These are phyloP conservation scores for Penicillium sp. DNA, from an alignment of 2,329 filamentous ascomycete genomes.

Conservation along the genomic window DNA sequence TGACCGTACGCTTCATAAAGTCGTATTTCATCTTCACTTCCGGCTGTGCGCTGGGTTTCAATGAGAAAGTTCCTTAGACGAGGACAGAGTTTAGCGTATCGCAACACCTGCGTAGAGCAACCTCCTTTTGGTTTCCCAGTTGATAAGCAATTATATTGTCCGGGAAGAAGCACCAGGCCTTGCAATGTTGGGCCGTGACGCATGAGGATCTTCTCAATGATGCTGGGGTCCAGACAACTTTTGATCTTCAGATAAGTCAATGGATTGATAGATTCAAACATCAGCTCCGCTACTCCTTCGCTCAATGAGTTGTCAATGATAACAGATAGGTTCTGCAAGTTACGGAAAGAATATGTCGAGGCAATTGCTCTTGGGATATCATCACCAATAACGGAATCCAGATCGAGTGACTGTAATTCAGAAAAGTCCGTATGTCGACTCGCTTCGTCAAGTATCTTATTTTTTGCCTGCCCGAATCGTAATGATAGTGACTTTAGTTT, in stretches of 20 bases:
- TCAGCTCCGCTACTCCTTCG: too few species aligned
- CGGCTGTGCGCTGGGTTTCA: neutral
- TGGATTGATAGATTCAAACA: neutral
- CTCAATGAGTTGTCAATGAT: too few species aligned
- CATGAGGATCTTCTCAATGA: neutral
- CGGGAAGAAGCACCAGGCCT: neutral
- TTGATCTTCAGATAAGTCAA: neutral
- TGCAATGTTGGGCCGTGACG: neutral
- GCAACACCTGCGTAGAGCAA: too few species aligned
- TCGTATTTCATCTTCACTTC: neutral
- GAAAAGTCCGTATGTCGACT: too few species aligned
- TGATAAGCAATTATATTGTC: neutral
- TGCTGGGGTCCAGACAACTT: neutral
- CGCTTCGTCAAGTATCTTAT: too few species aligned
- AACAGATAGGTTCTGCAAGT: too few species aligned
- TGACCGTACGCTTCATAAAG: neutral
- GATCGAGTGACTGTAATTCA: too few species aligned
- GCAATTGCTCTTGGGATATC: too few species aligned
- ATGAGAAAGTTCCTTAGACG: neutral
- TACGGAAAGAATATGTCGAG: too few species aligned
- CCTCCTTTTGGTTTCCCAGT: too few species aligned
- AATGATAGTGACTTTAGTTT: neutral
- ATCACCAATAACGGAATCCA: too few species aligned
- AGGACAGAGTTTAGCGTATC: neutral
- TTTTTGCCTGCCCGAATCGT: neutral